These are phyloP conservation scores for Solanum piurae DNA, from an alignment of 257 asterid species.

Conservation along the genomic window DNA sequence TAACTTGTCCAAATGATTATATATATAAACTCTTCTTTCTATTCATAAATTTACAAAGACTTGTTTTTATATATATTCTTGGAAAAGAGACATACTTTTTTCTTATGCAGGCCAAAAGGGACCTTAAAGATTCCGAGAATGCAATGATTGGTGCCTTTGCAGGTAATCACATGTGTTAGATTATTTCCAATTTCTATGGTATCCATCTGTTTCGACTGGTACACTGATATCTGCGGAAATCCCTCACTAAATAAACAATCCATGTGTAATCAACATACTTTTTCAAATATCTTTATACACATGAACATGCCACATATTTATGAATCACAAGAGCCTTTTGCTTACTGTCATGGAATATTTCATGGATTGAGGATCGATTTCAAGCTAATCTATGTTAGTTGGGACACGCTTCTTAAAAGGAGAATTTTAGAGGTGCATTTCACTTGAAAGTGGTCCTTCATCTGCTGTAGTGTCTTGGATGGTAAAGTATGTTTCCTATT, in stretches of 20 bases:
- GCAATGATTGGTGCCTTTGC: constrained; percentile 71
- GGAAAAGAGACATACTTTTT: not conserved
- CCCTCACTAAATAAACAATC: not conserved
- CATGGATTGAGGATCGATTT: not conserved
- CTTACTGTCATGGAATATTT: not conserved
- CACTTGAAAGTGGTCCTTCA: not conserved
- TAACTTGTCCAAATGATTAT: not conserved
- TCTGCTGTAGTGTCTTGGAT: not conserved
- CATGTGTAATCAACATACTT: not conserved
- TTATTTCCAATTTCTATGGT: not conserved
- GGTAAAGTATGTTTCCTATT: not conserved
- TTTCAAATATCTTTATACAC: not conserved
- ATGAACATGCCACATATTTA: not conserved
- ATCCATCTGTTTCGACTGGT: not conserved
- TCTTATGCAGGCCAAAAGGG: constrained; percentile 47
- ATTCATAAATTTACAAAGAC: not conserved
- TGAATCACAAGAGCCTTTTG: not conserved
- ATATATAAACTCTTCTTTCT: not conserved
- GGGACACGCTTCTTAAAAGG: not conserved
- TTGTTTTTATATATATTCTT: not conserved
- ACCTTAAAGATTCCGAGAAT: constrained; percentile 51
- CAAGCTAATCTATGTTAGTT: not conserved
- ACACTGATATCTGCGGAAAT: not conserved
- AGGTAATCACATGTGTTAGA: constrained; percentile 19
- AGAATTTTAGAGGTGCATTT: not conserved